phyloP scores from a whole-genome alignment of 2,329 filamentous ascomycete species.

The Uncinocarpus reesii region DNA sequence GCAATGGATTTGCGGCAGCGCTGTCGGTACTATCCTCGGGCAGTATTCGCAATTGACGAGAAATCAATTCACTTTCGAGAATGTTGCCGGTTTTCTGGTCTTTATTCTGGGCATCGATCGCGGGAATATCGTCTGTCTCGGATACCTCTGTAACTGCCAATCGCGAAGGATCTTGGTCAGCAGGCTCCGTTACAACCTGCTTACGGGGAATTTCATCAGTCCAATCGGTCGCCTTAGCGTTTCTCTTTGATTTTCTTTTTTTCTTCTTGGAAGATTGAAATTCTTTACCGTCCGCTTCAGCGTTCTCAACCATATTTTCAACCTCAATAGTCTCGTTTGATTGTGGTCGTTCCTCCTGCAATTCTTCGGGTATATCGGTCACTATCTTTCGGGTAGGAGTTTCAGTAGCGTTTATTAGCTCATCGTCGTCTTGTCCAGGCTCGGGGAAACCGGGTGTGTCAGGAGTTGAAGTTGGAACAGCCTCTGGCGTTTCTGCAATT shows the following conservation, averaged over 20 bases:
- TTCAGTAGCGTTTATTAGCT: background rate
- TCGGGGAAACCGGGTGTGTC: background rate
- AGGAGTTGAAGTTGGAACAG: background rate
- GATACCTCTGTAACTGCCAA: slow-evolving; percentile 6
- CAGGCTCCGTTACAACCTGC: slow-evolving; percentile 34
- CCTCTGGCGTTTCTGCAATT: background rate
- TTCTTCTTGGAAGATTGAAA: slow-evolving; percentile 35
- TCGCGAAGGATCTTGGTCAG: slow-evolving; percentile 10
- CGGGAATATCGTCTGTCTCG: background rate
- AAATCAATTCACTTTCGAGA: background rate
- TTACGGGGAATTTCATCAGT: slow-evolving; percentile 37
- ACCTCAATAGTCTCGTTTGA: background rate
- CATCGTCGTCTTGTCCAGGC: background rate
- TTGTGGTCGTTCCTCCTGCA: background rate
- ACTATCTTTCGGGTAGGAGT: background rate
- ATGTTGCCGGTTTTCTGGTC: background rate
- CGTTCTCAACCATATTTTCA: slow-evolving; percentile 8
- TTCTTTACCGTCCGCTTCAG: slow-evolving; percentile 38
- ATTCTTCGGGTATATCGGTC: background rate
- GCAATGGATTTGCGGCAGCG: background rate
- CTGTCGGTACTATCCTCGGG: background rate
- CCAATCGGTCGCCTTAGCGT: slow-evolving; percentile 33
- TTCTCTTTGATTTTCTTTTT: slow-evolving; percentile 28
- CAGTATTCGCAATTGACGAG: background rate
- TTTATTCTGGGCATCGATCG: background rate